phyloP scores from a whole-genome alignment of 768 basidiomycete genomes.

The Lactifluus echinatus region DNA sequence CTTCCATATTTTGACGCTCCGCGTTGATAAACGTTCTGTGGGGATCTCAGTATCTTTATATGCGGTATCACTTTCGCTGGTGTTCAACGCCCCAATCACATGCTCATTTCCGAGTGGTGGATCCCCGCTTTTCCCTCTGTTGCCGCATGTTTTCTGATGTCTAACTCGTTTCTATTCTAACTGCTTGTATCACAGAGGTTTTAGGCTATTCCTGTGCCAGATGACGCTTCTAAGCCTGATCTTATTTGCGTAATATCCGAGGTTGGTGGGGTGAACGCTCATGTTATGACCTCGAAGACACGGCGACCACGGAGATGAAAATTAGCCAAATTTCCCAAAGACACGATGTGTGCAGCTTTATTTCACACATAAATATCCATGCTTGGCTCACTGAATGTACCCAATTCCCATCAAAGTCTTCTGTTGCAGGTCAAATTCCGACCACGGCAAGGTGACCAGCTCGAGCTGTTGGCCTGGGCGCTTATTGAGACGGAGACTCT shows the following conservation, averaged over 20 bases:
- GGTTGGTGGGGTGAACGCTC: not conserved
- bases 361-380: not conserved
- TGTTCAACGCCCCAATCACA: not conserved
- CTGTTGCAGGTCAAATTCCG: not conserved
- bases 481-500: not conserved
- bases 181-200: not conserved
- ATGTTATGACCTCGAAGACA: not conserved
- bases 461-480: not conserved
- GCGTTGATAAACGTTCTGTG: too few relatives aligned
- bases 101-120: slow-evolving; percentile 3
- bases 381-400: not conserved
- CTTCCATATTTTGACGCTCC: not conserved
- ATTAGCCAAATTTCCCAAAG: not conserved
- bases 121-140: not conserved
- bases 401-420: not conserved
- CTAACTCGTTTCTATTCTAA: not conserved
- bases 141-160: not conserved
- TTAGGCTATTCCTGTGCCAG: not conserved
- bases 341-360: not conserved
- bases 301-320: slow-evolving; percentile 14
- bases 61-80: not conserved
- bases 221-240: not conserved
- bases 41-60: not conserved
- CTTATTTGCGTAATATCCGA: not conserved
- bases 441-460: not conserved